phyloP scores from a whole-genome alignment of 108 stramenopile genomes.

The Schizochytrium sp. region DNA sequence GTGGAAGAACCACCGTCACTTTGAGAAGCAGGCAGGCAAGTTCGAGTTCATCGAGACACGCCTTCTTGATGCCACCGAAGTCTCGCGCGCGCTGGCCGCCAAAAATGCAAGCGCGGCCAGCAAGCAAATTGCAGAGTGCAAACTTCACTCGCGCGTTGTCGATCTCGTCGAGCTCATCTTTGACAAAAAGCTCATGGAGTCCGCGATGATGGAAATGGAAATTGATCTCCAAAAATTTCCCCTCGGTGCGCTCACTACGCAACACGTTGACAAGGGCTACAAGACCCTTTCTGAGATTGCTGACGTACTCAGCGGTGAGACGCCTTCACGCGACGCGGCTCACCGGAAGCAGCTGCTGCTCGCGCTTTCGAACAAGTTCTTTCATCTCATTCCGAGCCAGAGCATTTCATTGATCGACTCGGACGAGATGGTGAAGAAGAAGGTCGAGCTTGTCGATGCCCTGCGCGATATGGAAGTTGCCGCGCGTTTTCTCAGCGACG shows the following conservation, averaged over 20 bases:
- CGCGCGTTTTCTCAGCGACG: neutral
- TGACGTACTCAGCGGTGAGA: neutral
- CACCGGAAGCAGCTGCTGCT: neutral
- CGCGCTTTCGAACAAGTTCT: slow-evolving; percentile 10
- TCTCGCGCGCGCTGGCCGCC: neutral
- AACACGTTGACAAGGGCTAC: slow-evolving; percentile 1
- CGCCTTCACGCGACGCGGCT: neutral
- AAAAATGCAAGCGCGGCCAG: neutral
- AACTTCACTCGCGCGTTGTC: neutral
- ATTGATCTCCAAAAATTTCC: neutral
- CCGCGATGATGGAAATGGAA: neutral
- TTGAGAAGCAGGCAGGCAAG: neutral
- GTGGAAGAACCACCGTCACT: neutral
- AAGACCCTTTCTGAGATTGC: slow-evolving; percentile 4
- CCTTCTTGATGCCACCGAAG: neutral
- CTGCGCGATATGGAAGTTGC: slow-evolving; percentile 12
- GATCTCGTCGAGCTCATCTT: slow-evolving; percentile 14
- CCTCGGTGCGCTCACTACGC: neutral
- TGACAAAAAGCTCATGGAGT: slow-evolving; percentile 8
- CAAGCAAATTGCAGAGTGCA: neutral
- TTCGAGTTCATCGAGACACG: neutral
- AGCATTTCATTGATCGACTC: neutral
- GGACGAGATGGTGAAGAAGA: neutral
- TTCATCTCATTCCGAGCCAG: neutral
- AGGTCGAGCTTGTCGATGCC: neutral